phyloP scores from a whole-genome alignment of 192 early-diverging fungal species.

The Coemansia interrupta region DNA sequence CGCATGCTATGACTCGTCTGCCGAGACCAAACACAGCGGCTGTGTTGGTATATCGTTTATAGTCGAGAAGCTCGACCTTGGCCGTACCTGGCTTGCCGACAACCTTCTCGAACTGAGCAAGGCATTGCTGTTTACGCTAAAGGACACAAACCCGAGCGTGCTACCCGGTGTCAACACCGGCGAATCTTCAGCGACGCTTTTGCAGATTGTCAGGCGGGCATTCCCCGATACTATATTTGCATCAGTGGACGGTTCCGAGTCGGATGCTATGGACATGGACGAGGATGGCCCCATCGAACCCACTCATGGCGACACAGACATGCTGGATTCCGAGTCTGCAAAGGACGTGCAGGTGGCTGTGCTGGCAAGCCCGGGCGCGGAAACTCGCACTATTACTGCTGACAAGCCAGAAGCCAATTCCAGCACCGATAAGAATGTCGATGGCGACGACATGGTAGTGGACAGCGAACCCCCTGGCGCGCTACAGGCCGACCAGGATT shows the following conservation, averaged over 20 bases:
- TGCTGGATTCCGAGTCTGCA: neutral
- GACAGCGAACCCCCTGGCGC: neutral
- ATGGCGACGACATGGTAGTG: neutral
- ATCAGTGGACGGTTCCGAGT: constrained; percentile 30
- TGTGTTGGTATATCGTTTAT: constrained; percentile 85
- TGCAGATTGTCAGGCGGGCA: constrained; percentile 37
- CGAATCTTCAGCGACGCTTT: constrained; percentile 30
- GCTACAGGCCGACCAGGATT: no score
- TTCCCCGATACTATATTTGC: constrained; percentile 36
- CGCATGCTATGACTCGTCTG: constrained; percentile 86
- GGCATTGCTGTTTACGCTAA: constrained; percentile 88
- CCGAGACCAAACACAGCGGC: constrained; percentile 84
- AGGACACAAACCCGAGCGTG: constrained; percentile 61
- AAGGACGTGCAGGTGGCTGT: neutral
- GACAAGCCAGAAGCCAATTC: no score
- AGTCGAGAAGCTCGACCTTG: constrained; percentile 77
- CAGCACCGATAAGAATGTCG: neutral
- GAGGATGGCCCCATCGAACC: constrained; percentile 16
- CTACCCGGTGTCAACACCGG: constrained; percentile 17
- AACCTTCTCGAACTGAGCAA: constrained; percentile 93
- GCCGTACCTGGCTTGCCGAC: constrained; percentile 86
- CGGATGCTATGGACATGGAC: constrained; percentile 41
- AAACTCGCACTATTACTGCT: neutral
- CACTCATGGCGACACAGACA: neutral
- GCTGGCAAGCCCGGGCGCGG: neutral